A percentile compares a stretch with the other conserved stretches of the same genome.
Evolutionary conservation across 202 grass and related monocot species (phyloP).

Genomic region (Cymbopogon flexuosus): DNA sequence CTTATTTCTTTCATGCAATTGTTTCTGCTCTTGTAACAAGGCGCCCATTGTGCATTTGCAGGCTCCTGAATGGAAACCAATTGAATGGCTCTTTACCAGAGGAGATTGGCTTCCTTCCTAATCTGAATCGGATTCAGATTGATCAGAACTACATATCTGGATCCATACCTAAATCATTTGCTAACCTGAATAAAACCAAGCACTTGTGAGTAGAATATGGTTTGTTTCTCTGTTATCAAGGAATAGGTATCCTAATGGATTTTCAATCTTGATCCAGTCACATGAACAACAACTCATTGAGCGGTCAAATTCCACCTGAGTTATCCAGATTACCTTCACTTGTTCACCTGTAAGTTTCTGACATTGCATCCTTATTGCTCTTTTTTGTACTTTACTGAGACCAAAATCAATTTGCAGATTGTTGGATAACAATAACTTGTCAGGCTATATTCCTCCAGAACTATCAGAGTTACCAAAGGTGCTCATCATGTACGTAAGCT

Average conservation of each 20-base stretch:
- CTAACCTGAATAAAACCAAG: slow-evolving; percentile 78
- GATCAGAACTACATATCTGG: slow-evolving; percentile 90
- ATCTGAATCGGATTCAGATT: slow-evolving; percentile 87
- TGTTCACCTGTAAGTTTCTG: slow-evolving; percentile 73
- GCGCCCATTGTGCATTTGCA: slow-evolving; percentile 39
- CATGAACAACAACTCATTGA: slow-evolving; percentile 99
- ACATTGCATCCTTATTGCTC: neutral
- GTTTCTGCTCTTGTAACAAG: slow-evolving; percentile 2
- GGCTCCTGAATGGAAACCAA: slow-evolving; percentile 78
- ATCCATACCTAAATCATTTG: slow-evolving; percentile 79
- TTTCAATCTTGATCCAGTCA: slow-evolving; percentile 56
- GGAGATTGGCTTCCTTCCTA: slow-evolving; percentile 67
- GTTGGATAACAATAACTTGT: slow-evolving; percentile 96
- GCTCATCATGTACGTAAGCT: slow-evolving; percentile 44
- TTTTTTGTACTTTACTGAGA: slow-evolving; percentile 25
- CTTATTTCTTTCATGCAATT: neutral
- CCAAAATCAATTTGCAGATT: slow-evolving; percentile 50
- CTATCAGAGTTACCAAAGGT: slow-evolving; percentile 44
- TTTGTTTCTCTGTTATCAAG: slow-evolving; percentile 28
- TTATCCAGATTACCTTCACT: slow-evolving; percentile 75
- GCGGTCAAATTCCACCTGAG: slow-evolving; percentile 87
- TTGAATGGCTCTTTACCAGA: slow-evolving; percentile 74
- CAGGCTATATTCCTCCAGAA: slow-evolving; percentile 65
- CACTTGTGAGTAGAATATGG: slow-evolving; percentile 79
- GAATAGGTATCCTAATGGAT: slow-evolving; percentile 5